phyloP scores from a whole-genome alignment of 1,284 basidiomycete genomes.

The Boletus sp. region DNA sequence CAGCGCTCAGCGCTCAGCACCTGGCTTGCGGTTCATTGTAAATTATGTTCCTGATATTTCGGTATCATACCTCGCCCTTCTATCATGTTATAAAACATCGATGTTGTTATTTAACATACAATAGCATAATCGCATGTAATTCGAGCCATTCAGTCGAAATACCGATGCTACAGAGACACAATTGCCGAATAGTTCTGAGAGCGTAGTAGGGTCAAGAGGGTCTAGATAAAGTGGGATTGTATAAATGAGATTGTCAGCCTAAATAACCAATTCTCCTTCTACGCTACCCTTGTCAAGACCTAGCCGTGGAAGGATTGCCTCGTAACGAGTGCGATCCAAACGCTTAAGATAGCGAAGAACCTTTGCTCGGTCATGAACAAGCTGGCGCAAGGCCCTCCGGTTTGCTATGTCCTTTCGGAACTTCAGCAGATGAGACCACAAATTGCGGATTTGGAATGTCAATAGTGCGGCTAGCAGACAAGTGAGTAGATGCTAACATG shows the following conservation, averaged over 20 bases:
- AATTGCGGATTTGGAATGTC: constrained; percentile 84
- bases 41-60: constrained; percentile 29
- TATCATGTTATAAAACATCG: constrained; percentile 26
- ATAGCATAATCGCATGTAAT: constrained; percentile 21
- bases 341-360: constrained; percentile 82
- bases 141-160: not conserved
- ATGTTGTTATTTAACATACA: constrained; percentile 23
- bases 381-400: constrained; percentile 68
- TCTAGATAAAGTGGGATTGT: too few species aligned
- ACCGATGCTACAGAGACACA: not conserved
- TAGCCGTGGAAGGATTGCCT: constrained; percentile 70
- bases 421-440: constrained; percentile 73
- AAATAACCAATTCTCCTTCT: constrained; percentile 85
- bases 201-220: too few species aligned
- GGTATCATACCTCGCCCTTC: constrained; percentile 15
- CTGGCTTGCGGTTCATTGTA: constrained; percentile 20
- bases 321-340: constrained; percentile 72
- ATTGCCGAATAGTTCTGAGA: not conserved
- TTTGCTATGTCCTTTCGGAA: constrained; percentile 83
- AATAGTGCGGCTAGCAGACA: constrained; percentile 73
- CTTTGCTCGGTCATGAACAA: constrained; percentile 85
- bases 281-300: constrained; percentile 82
- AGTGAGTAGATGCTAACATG: constrained; percentile 8
- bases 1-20: too few species aligned
- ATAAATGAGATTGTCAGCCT: constrained; percentile 14